A percentile compares a stretch with the other conserved stretches of the same genome.
phyloP scores from a whole-genome alignment of 2,329 filamentous ascomycete genomes.

The Aspergillus intermedius region DNA sequence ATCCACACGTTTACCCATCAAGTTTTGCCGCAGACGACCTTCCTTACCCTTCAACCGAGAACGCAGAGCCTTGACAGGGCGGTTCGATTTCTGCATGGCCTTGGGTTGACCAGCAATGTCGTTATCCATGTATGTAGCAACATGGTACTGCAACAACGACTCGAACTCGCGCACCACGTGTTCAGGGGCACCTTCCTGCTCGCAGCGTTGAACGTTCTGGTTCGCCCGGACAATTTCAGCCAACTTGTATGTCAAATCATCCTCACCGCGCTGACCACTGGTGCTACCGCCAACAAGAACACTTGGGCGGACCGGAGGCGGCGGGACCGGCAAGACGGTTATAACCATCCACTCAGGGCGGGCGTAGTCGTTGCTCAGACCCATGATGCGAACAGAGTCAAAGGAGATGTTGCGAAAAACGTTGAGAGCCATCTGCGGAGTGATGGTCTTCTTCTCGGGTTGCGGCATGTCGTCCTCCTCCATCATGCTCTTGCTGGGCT shows the following conservation, averaged over 20 bases:
- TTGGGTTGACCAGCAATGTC: slow-evolving; percentile 94
- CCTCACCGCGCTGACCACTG: slow-evolving; percentile 87
- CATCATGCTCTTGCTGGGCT: slow-evolving; percentile 65
- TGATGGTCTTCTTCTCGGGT: slow-evolving; percentile 75
- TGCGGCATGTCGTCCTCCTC: slow-evolving; percentile 55
- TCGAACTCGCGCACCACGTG: slow-evolving; percentile 91
- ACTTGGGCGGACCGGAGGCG: slow-evolving; percentile 90
- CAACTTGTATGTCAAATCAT: slow-evolving; percentile 98
- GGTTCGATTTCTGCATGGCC: slow-evolving; percentile 91
- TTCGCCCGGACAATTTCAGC: slow-evolving; percentile 98
- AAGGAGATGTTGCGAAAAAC: slow-evolving; percentile 82
- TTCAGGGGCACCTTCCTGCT: slow-evolving; percentile 82
- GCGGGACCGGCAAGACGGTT: slow-evolving; percentile 88
- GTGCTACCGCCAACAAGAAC: slow-evolving; percentile 95
- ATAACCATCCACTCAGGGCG: slow-evolving; percentile 98
- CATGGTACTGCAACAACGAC: slow-evolving; percentile 88
- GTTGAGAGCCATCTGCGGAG: slow-evolving; percentile 74
- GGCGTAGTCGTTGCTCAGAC: slow-evolving; percentile 88
- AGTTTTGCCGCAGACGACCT: slow-evolving; percentile 90
- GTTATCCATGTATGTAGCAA: slow-evolving; percentile 99
- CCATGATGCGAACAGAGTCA: slow-evolving; percentile 76
- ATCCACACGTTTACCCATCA: slow-evolving; percentile 99
- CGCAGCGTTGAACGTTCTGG: slow-evolving; percentile 83
- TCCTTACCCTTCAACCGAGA: slow-evolving; percentile 98
- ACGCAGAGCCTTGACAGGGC: slow-evolving; percentile 93